A percentile compares a stretch with the other conserved stretches of the same genome.
These are phyloP conservation scores for Globisporangium radiosum DNA, from an alignment of 352 stramenopile species.

Conservation along the genomic window DNA sequence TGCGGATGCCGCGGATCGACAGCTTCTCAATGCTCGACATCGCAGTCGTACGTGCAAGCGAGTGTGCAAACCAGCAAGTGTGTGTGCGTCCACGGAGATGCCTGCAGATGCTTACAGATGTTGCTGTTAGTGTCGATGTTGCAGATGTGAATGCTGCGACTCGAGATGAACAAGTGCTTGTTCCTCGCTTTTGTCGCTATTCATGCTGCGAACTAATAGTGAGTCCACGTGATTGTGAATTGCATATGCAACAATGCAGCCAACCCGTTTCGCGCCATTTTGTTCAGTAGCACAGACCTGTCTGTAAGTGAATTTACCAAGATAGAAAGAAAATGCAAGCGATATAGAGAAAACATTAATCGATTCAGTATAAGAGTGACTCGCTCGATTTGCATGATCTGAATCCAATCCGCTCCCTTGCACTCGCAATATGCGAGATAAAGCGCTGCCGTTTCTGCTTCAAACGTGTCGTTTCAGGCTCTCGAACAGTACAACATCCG, in stretches of 20 bases:
- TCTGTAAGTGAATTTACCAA: too few species aligned
- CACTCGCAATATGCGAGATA: too few species aligned
- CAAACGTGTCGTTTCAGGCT: too few species aligned
- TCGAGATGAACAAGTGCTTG: neutral
- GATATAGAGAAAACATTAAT: too few species aligned
- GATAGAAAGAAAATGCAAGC: too few species aligned
- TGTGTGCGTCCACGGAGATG: too few species aligned
- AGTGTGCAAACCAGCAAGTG: neutral
- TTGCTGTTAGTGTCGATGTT: neutral
- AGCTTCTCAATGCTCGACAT: constrained; percentile 99
- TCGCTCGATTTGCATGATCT: too few species aligned
- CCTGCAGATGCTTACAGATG: neutral
- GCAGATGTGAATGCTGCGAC: neutral
- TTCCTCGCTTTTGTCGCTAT: neutral
- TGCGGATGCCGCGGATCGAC: constrained; percentile 97
- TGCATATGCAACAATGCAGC: neutral
- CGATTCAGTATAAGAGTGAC: too few species aligned
- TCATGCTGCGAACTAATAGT: neutral
- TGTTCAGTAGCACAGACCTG: neutral
- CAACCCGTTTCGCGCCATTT: too few species aligned
- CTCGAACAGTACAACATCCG: too few species aligned
- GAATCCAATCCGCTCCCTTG: too few species aligned
- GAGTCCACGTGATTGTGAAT: neutral
- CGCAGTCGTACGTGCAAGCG: neutral
- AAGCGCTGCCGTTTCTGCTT: too few species aligned